Evolutionary conservation across 257 asterid genomes (phyloP).

Genomic region (Solanum clarkiae): DNA sequence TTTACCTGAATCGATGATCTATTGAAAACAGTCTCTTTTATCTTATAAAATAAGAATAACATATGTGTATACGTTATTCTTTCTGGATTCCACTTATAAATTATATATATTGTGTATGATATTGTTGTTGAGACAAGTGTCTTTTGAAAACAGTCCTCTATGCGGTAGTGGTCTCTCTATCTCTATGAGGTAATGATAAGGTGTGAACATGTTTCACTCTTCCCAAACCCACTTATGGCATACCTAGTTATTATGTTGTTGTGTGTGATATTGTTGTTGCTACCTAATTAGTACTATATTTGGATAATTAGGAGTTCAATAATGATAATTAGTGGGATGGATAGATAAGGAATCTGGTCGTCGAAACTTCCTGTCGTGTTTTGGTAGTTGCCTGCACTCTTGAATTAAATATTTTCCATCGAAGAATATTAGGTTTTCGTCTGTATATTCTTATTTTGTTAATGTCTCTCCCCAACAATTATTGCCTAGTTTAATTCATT

Average conservation of each 20-base stretch:
- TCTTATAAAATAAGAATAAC: no score
- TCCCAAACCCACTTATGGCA: no score
- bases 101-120: no score
- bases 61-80: background rate
- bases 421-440: background rate
- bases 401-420: background rate
- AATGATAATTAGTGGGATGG: constrained; percentile 4
- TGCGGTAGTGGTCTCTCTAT: no score
- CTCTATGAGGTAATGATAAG: no score
- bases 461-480: background rate
- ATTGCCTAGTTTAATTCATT: background rate
- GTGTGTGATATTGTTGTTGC: background rate
- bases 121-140: background rate
- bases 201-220: no score
- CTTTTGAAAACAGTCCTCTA: no score
- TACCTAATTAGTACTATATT: background rate
- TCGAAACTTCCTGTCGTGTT: constrained; percentile 4
- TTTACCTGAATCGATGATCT: accelerated
- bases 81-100: background rate
- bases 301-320: constrained; percentile 6
- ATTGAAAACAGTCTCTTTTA: background rate
- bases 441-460: background rate
- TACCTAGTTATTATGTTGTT: no score
- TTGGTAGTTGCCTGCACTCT: background rate
- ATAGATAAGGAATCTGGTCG: background rate